Evolutionary conservation across 257 asterid species (phyloP).

Genomic region (Vinca minor): DNA sequence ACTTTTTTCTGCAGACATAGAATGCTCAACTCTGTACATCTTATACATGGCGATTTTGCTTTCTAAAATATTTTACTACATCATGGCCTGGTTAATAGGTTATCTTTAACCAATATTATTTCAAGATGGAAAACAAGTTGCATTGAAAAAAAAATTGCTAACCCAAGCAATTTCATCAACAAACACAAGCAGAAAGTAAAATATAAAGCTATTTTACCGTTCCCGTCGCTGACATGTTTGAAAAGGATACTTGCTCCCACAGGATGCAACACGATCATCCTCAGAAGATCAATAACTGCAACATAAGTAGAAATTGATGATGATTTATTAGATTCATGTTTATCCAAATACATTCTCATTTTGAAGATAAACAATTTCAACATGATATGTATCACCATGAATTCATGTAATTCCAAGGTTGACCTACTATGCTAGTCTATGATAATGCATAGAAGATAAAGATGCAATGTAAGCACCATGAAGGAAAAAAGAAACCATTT

Average conservation of each 20-base stretch:
- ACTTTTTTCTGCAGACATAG: background rate
- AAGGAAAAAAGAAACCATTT: background rate
- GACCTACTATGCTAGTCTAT: too few relatives aligned
- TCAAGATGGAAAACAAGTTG: background rate
- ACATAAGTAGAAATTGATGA: background rate
- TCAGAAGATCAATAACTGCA: slow-evolving; percentile 75
- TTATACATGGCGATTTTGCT: background rate
- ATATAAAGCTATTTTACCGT: slow-evolving; percentile 39
- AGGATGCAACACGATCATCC: slow-evolving; percentile 81
- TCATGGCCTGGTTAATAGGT: too few relatives aligned
- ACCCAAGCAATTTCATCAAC: too few relatives aligned
- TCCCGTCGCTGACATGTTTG: slow-evolving; percentile 35
- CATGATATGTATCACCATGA: background rate
- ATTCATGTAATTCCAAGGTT: background rate
- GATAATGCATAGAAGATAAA: background rate
- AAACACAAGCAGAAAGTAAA: background rate
- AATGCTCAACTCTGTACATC: background rate
- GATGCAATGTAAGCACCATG: background rate
- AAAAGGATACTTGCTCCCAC: slow-evolving; percentile 60
- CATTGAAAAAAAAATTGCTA: too few relatives aligned
- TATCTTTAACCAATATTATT: background rate
- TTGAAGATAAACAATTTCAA: too few relatives aligned
- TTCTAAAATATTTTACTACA: background rate
- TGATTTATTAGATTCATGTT: background rate
- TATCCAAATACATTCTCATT: too few relatives aligned